These are phyloP conservation scores for Kitagawia praeruptora DNA, from an alignment of 129 eudicot species.

Conservation along the genomic window DNA sequence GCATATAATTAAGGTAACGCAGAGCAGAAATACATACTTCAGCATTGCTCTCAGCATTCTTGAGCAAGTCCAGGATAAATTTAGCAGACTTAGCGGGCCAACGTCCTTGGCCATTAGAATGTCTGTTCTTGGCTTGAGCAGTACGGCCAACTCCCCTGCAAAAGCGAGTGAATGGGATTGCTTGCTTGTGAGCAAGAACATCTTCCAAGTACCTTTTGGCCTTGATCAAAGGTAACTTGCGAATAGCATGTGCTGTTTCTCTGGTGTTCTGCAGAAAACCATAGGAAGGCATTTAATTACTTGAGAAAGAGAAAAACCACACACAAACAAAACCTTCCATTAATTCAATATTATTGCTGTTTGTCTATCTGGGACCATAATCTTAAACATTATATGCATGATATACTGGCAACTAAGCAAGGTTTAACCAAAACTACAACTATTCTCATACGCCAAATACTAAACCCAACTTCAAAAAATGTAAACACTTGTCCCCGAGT, in stretches of 20 bases:
- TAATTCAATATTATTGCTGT: neutral
- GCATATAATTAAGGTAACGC: neutral
- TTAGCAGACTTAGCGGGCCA: constrained; percentile 57
- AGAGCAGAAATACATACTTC: constrained; percentile 19
- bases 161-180: constrained; percentile 53
- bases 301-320: neutral
- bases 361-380: neutral
- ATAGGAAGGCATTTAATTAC: neutral
- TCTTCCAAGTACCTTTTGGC: constrained; percentile 56
- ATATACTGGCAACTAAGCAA: neutral
- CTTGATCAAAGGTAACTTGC: constrained; percentile 43
- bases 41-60: constrained; percentile 60
- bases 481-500: neutral
- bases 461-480: neutral
- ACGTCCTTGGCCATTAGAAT: constrained; percentile 59
- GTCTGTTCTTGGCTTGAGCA: constrained; percentile 53
- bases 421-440: neutral
- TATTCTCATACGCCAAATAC: neutral
- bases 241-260: constrained; percentile 46
- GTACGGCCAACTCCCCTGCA: constrained; percentile 54
- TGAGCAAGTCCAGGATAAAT: constrained; percentile 43
- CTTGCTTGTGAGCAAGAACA: constrained; percentile 51
- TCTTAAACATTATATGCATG: neutral
- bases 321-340: too few species aligned
- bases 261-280: constrained; percentile 34